phyloP scores from a whole-genome alignment of 2,329 filamentous ascomycete species.

The Fusarium oligoseptatum region DNA sequence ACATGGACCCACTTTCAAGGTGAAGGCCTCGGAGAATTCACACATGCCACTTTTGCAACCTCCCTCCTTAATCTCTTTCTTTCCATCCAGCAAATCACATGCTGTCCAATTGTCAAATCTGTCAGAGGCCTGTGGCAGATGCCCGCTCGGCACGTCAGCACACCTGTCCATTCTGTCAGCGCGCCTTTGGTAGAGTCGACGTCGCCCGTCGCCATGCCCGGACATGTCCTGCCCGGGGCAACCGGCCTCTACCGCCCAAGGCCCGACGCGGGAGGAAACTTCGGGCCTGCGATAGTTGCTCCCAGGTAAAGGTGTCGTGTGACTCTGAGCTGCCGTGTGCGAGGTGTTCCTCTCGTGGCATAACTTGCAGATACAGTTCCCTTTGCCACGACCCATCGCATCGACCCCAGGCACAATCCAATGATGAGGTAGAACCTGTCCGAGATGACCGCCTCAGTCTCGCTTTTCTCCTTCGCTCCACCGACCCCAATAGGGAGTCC shows the following conservation, averaged over 20 bases:
- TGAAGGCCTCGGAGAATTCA: constrained; percentile 26
- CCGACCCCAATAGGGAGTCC: constrained; percentile 7
- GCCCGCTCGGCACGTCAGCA: neutral
- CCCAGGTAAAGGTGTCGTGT: constrained; percentile 8
- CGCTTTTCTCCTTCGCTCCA: constrained; percentile 17
- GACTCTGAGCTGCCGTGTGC: constrained; percentile 6
- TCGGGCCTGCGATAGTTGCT: constrained; percentile 30
- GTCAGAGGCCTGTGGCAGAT: neutral
- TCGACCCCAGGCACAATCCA: neutral
- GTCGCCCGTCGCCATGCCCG: constrained; percentile 24
- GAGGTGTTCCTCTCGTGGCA: neutral
- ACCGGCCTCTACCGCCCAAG: constrained; percentile 12
- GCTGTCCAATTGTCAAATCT: neutral
- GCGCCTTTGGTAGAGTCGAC: constrained; percentile 28
- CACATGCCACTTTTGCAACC: constrained; percentile 15
- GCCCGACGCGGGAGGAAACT: constrained; percentile 29
- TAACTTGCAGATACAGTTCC: constrained; percentile 22
- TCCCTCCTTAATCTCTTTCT: neutral
- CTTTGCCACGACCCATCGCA: constrained; percentile 20
- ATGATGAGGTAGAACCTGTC: neutral
- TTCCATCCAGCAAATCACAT: neutral
- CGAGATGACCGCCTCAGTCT: neutral
- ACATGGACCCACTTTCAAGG: constrained; percentile 16
- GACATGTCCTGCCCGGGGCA: constrained; percentile 18
- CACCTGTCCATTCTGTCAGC: constrained; percentile 28